Percentiles rank a stretch among this genome's conserved stretches.
Evolutionary conservation across 495 filamentous ascomycete genomes (phyloP).

Genomic region (Physcia stellaris): DNA sequence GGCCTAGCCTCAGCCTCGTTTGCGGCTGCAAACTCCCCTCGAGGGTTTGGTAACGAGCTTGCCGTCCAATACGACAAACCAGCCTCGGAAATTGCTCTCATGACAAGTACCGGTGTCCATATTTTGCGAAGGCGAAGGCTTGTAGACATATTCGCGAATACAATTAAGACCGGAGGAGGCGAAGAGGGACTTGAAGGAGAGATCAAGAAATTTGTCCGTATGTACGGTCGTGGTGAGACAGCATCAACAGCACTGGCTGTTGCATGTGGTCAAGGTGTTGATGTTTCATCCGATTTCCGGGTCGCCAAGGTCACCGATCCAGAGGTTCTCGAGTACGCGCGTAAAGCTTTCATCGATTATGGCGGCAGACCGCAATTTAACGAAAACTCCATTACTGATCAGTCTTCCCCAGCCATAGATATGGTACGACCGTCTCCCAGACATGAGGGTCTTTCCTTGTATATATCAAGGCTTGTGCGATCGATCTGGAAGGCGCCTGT

Average conservation of each 20-base stretch:
- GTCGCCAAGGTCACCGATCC: slow-evolving; percentile 63
- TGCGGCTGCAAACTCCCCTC: slow-evolving; percentile 49
- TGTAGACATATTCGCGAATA: slow-evolving; percentile 82
- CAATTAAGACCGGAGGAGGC: slow-evolving; percentile 55
- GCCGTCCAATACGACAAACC: slow-evolving; percentile 83
- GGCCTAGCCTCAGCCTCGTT: slow-evolving; percentile 60
- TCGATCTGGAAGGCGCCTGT: slow-evolving; percentile 71
- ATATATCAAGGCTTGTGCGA: slow-evolving; percentile 71
- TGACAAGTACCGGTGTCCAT: slow-evolving; percentile 82
- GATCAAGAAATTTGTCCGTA: slow-evolving; percentile 62
- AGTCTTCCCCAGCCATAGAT: slow-evolving; percentile 47
- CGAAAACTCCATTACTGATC: slow-evolving; percentile 57
- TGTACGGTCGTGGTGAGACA: slow-evolving; percentile 75
- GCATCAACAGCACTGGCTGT: slow-evolving; percentile 86
- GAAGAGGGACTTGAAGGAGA: slow-evolving; percentile 72
- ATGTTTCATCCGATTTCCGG: slow-evolving; percentile 56
- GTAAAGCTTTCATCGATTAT: slow-evolving; percentile 76
- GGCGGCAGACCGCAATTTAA: slow-evolving; percentile 71
- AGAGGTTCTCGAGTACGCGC: slow-evolving; percentile 65
- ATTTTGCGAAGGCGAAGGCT: slow-evolving; percentile 68
- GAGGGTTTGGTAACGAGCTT: slow-evolving; percentile 88
- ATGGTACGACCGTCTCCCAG: slow-evolving; percentile 75
- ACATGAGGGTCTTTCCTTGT: slow-evolving; percentile 75
- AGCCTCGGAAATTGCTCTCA: slow-evolving; percentile 68
- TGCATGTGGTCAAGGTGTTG: slow-evolving; percentile 83